These are phyloP conservation scores for Fusarium cicatricum DNA, from an alignment of 2,329 filamentous ascomycete genomes.

Conservation along the genomic window DNA sequence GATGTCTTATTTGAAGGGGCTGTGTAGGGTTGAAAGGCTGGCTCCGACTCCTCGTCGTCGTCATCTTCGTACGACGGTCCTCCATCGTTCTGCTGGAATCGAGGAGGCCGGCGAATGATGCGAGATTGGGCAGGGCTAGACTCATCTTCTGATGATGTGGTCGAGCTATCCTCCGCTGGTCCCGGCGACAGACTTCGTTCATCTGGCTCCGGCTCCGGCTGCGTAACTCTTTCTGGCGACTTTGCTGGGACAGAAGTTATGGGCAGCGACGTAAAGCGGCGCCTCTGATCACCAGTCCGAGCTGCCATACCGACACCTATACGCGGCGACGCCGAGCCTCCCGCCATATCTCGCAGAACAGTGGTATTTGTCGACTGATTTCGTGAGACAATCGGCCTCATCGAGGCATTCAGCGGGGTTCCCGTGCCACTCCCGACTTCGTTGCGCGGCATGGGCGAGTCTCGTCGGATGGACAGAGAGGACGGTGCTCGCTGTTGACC, in stretches of 20 bases:
- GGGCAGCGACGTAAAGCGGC: conserved; percentile 56
- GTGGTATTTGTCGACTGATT: conserved; percentile 58
- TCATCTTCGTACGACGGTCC: conserved; percentile 54
- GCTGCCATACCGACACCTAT: conserved; percentile 30
- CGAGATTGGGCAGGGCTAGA: conserved; percentile 65
- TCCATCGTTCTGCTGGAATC: conserved; percentile 54
- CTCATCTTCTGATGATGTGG: conserved; percentile 56
- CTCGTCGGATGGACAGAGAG: conserved; percentile 64
- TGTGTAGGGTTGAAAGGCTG: conserved; percentile 62
- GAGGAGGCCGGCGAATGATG: conserved; percentile 67
- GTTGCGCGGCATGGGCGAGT: conserved; percentile 61
- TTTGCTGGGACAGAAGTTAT: conserved; percentile 43
- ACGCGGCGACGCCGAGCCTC: conserved; percentile 45
- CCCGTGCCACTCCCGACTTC: conserved; percentile 54
- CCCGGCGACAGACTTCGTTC: conserved; percentile 46
- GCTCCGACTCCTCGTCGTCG: conserved; percentile 65
- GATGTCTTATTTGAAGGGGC: conserved; percentile 46
- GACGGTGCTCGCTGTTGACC: conserved; percentile 57
- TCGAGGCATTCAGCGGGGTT: conserved; percentile 54
- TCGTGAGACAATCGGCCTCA: conserved; percentile 56
- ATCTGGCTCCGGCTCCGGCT: conserved; percentile 26
- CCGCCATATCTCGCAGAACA: conserved; percentile 48
- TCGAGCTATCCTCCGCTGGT: conserved; percentile 49
- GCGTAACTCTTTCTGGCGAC: conserved; percentile 34
- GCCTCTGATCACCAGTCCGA: conserved; percentile 46